Evolutionary conservation across 768 basidiomycete species (phyloP), one percentile per base, ranked within the genome.

Genomic region (Kockovaella imperatae): DNA sequence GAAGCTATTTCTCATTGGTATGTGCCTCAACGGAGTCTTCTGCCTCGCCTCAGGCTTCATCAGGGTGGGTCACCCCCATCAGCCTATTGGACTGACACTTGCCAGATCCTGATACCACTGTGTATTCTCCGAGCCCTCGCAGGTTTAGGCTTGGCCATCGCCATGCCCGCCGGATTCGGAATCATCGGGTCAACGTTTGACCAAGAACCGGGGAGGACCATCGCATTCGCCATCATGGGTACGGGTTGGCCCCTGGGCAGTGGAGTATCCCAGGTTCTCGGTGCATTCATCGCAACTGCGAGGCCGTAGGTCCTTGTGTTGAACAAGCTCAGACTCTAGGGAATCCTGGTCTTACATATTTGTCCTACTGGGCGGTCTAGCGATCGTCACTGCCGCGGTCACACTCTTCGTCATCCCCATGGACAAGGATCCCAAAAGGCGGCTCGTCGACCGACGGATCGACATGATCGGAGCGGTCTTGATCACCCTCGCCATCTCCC

Each of bases 201-300:
- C 18, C 32, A 52, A 14, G 57, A 61, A 40, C 54, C 59, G 7
- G 76, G 79, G 0, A 79, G 88, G 7, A 80, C 83, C 0, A 68
- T 80, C 2, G 89, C 87, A 0, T 90, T 91, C 52, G 78, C 89
- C 0, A 81, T 83, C 0, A 88, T 89, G 50, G 77, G 82, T 0
- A 81, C 85, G 0, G 88, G 89, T 17, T 84, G 81, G 1, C 87
- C 88, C 0, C 59, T 90, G 3, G 87, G 89, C 0, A 81, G 77
- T 0, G 83, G 79, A 0, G 72, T 86, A 5, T 86, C 87, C 0
- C 74, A 73, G 30, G 71, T 80, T 0, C 46, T 86, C 1, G 86
- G 86, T 14, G 86, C 83, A 11, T 71, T 82, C 2, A 68, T 86
- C n/a, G 82, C 50, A 68, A 69, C 31, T 17, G 30, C 73, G 75